Evolutionary conservation across 192 early-diverging fungal genomes (phyloP).

Genomic region (Neocallimastix lanati): DNA sequence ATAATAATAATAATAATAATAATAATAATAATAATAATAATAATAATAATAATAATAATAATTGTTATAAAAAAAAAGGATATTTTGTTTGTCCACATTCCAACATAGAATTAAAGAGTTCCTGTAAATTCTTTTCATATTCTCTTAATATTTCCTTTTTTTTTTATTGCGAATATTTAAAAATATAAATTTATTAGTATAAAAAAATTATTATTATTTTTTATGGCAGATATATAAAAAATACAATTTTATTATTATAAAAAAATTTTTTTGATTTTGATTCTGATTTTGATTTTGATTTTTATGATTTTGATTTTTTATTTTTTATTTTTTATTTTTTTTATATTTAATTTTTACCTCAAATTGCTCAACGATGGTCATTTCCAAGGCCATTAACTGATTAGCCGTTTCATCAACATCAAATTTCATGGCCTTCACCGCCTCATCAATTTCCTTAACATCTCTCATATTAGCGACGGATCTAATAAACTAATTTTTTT

Average conservation of each 20-base stretch:
- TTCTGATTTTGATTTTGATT: neutral
- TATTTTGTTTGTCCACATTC: conserved; percentile 20
- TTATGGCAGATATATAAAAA: no score
- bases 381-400: conserved; percentile 24
- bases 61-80: neutral
- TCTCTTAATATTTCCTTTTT: conserved; percentile 33
- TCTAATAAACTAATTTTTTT: conserved; percentile 26
- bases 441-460: conserved; percentile 24
- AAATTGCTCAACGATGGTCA: conserved; percentile 42
- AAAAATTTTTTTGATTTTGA: neutral
- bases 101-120: conserved; percentile 18
- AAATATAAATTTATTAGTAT: no score
- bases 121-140: conserved; percentile 41
- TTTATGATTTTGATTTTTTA: neutral
- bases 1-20: no score
- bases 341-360: conserved; percentile 9
- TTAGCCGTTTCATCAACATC: conserved; percentile 18
- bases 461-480: conserved; percentile 17
- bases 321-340: neutral
- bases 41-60: no score
- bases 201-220: no score
- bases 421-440: conserved; percentile 18
- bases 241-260: no score
- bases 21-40: no score
- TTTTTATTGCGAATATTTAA: no score